Base-by-base conservation (phyloP, 352 stramenopile genomes). In the Phytopythium helicoides region DNA sequence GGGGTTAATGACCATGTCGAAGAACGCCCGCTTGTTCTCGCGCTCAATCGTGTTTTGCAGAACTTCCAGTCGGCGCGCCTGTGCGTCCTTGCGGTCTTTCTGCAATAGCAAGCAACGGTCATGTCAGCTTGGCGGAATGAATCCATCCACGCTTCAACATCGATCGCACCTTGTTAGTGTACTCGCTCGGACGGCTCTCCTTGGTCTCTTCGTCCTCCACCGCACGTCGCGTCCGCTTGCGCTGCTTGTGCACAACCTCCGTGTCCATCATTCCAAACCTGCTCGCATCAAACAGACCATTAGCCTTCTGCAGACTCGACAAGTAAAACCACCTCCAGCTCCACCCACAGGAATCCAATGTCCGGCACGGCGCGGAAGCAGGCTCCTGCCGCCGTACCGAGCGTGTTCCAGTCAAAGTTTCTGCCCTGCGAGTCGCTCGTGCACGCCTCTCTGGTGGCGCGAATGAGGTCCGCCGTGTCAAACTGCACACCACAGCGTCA, bases 201-300 rank as follows among this genome's bases (percentile, higher is more conserved):
- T 81, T 58, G 8, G 72, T 71, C 47, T 76, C 64, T 26, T 79
- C 62, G 48, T 93, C 80, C 15, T 79, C 65, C 19, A 67, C 60
- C 0, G 28, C 67, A 25, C 82, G 69, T 23, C 67, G 68, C 22
- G 69, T 58, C 8, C 64, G 66, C 54, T 86, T 84, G 3, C 76
- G 64, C 54, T 91, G 78, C 41, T 93, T 93, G 2, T 71, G 69
- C 35, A 87, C 71, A 15, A 93, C 76, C 37, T 91, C 55, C 25
- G 78, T 93, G 52, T 91, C 72, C 82, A 88, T 87, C 4, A 88
- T 41, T 0, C 76, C 78, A 54, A 89, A 88, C n/a, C 71, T 84
- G 40, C 33, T 45, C 33, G 6, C 9, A 14, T 34, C 34, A 52
- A 16, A 14, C 35, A 28, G 34, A 34, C n/a, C n/a, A n/a, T n/a